Conservation (phyloP, 2,329 filamentous ascomycete species). For the Lizonia empirigonia region DNA sequence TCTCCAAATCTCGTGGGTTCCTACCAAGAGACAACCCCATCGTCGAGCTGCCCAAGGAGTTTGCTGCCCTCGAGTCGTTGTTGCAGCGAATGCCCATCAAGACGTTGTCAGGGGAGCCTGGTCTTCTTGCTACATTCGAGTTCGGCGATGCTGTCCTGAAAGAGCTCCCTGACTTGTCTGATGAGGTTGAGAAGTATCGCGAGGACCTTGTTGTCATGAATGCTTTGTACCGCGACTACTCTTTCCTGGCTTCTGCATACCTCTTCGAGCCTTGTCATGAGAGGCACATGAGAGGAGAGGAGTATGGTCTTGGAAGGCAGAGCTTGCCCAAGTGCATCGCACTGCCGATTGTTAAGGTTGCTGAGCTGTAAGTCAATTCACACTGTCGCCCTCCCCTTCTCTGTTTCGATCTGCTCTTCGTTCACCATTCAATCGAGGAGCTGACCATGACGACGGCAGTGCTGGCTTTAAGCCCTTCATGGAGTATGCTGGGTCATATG, state of each 20-base stretch:
- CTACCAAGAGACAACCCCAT: slow-evolving; percentile 64
- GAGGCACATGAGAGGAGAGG: slow-evolving; percentile 68
- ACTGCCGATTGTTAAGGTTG: slow-evolving; percentile 81
- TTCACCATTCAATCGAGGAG: no score
- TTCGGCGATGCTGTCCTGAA: slow-evolving; percentile 76
- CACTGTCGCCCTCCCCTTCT: no score
- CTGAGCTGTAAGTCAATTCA: slow-evolving; percentile 72
- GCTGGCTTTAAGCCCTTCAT: slow-evolving; percentile 87
- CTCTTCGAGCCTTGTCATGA: slow-evolving; percentile 90
- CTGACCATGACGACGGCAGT: no score
- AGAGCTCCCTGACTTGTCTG: slow-evolving; percentile 78
- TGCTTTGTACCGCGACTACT: slow-evolving; percentile 88
- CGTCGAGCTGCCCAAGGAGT: slow-evolving; percentile 70
- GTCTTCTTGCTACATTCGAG: slow-evolving; percentile 74
- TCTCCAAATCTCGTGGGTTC: slow-evolving; percentile 76
- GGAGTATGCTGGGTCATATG: slow-evolving; percentile 74
- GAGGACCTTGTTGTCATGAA: slow-evolving; percentile 80
- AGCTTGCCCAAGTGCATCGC: slow-evolving; percentile 75
- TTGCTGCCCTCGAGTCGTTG: slow-evolving; percentile 73
- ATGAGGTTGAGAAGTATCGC: slow-evolving; percentile 71
- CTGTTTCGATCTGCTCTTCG: no score
- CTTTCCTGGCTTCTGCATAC: slow-evolving; percentile 87
- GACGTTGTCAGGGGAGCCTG: slow-evolving; percentile 73
- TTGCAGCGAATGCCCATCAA: slow-evolving; percentile 79
- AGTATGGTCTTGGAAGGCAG: slow-evolving; percentile 78